phyloP scores from a whole-genome alignment of 73 alveolate species.

The Paraurostyla sp. region DNA sequence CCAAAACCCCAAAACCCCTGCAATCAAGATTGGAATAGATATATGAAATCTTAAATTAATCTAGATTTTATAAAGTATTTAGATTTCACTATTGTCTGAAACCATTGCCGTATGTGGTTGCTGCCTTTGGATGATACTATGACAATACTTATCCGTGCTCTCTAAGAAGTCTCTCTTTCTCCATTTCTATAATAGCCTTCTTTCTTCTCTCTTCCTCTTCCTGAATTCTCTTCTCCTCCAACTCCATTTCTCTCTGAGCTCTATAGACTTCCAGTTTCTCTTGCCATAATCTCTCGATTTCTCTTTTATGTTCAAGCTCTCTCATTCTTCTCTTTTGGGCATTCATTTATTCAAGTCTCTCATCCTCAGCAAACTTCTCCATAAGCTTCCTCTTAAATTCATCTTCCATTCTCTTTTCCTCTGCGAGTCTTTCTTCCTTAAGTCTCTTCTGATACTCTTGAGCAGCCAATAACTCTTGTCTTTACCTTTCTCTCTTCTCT shows the following conservation, averaged over 20 bases:
- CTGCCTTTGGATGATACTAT: slow-evolving; percentile 83
- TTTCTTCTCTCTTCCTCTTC: slow-evolving; percentile 84
- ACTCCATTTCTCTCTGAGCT: slow-evolving; percentile 86
- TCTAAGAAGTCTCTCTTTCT: slow-evolving; percentile 84
- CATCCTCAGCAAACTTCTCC: slow-evolving; percentile 92
- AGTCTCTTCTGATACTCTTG: slow-evolving; percentile 83
- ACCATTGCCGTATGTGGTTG: slow-evolving; percentile 28
- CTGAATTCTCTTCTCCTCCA: slow-evolving; percentile 73
- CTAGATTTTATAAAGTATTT: background rate
- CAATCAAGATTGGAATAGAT: background rate
- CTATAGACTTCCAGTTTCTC: slow-evolving; percentile 78
- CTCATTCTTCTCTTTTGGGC: slow-evolving; percentile 89
- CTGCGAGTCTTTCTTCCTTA: slow-evolving; percentile 82
- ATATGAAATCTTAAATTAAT: background rate
- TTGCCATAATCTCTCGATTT: slow-evolving; percentile 90
- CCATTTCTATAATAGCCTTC: slow-evolving; percentile 82
- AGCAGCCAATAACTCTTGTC: slow-evolving; percentile 85
- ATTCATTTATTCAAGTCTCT: slow-evolving; percentile 86
- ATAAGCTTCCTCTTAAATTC: slow-evolving; percentile 83
- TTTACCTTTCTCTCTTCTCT: slow-evolving; percentile 81
- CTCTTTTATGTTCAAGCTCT: slow-evolving; percentile 88
- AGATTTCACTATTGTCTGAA: background rate
- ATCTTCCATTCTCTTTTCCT: slow-evolving; percentile 88
- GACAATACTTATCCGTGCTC: slow-evolving; percentile 81
- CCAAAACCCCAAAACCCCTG: slow-evolving; percentile 55